phyloP scores from a whole-genome alignment of 1,139 yeast species.

The Pichia sp. region DNA sequence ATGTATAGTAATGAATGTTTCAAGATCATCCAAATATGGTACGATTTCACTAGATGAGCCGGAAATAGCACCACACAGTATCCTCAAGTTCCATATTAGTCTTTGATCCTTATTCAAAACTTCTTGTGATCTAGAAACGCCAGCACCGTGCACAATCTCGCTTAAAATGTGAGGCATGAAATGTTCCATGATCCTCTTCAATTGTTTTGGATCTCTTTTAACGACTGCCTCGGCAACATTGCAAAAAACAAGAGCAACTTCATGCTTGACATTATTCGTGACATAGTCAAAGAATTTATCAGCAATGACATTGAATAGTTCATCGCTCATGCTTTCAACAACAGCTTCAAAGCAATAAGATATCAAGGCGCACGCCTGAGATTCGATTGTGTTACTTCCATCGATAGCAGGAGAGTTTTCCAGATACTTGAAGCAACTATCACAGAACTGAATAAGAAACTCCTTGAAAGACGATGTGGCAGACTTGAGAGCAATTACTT shows the following conservation, averaged over 20 bases:
- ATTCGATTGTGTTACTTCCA: slow-evolving; percentile 37
- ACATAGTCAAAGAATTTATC: slow-evolving; percentile 49
- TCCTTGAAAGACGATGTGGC: slow-evolving; percentile 69
- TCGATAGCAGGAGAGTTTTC: slow-evolving; percentile 72
- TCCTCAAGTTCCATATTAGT: slow-evolving; percentile 63
- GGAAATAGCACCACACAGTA: slow-evolving; percentile 65
- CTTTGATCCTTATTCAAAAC: slow-evolving; percentile 72
- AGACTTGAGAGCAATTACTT: slow-evolving; percentile 56
- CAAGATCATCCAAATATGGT: slow-evolving; percentile 39
- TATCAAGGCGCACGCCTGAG: slow-evolving; percentile 47
- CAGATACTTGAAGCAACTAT: slow-evolving; percentile 54
- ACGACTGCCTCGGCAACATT: slow-evolving; percentile 65
- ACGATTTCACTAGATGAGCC: slow-evolving; percentile 54
- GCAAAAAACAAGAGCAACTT: slow-evolving; percentile 62
- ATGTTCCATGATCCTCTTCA: slow-evolving; percentile 38
- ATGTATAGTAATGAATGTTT: slow-evolving; percentile 43
- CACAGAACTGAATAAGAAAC: slow-evolving; percentile 50
- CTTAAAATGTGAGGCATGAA: slow-evolving; percentile 49
- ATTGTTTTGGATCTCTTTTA: slow-evolving; percentile 51
- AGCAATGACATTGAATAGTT: slow-evolving; percentile 47
- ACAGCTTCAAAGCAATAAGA: slow-evolving; percentile 64
- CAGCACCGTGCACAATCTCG: slow-evolving; percentile 82
- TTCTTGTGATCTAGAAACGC: slow-evolving; percentile 55
- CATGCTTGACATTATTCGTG: slow-evolving; percentile 52
- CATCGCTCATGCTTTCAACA: slow-evolving; percentile 64